Evolutionary conservation across 257 asterid genomes (phyloP).

Genomic region (Lithospermum erythrorhizon): DNA sequence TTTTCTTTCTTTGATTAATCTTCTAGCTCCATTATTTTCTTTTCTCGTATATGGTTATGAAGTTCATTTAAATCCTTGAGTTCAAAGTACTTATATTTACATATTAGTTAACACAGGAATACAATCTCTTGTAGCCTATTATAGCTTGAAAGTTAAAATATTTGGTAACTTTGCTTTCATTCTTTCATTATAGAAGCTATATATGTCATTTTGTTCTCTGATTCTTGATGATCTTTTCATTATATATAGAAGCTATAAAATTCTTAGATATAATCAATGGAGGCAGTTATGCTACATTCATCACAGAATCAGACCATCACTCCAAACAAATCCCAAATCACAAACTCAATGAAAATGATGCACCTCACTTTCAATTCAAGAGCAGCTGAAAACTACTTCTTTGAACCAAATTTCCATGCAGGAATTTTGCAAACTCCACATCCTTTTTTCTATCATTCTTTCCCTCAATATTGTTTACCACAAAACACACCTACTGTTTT

Average conservation of each 20-base stretch:
- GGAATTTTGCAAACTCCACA: conserved; percentile 50
- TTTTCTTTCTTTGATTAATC: no score
- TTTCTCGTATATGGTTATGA: no score
- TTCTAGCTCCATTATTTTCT: no score
- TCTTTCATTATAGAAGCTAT: no score
- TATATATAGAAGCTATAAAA: background rate
- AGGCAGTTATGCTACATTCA: conserved; percentile 27
- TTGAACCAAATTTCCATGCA: conserved; percentile 13
- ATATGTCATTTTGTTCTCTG: background rate
- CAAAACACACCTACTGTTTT: conserved; percentile 50
- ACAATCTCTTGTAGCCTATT: no score
- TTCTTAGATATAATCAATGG: conserved; percentile 25
- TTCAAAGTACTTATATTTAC: no score
- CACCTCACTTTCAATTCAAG: conserved; percentile 19
- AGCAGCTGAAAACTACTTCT: conserved; percentile 16
- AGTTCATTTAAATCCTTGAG: no score
- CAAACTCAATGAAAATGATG: conserved; percentile 16
- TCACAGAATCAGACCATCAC: conserved; percentile 26
- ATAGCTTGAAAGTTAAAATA: no score
- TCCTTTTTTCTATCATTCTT: conserved; percentile 26
- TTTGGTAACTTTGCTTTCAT: background rate
- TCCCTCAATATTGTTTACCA: conserved; percentile 29
- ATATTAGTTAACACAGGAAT: no score
- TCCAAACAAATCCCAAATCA: conserved; percentile 29
- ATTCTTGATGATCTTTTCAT: background rate